Evolutionary conservation across 2,329 filamentous ascomycete genomes (phyloP).

Genomic region (Microdochium nivale): DNA sequence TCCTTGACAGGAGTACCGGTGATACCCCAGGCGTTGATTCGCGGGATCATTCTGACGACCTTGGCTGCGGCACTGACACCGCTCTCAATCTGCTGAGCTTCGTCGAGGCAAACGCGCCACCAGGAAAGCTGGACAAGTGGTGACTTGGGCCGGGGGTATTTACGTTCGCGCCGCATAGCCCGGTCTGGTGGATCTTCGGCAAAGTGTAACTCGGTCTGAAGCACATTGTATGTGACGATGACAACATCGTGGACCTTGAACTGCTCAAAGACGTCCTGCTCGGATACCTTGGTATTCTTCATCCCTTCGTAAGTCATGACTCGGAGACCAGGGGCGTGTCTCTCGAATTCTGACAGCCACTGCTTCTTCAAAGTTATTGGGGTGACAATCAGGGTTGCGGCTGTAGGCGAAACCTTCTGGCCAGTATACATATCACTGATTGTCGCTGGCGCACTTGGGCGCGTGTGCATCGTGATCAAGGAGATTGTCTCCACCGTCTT

Average conservation of each 20-base stretch:
- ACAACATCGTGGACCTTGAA: conserved; percentile 49
- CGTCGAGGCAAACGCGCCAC: conserved; percentile 77
- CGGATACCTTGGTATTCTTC: conserved; percentile 24
- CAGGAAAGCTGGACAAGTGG: conserved; percentile 75
- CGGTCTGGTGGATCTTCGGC: conserved; percentile 63
- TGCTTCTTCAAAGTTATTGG: conserved; percentile 48
- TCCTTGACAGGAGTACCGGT: conserved; percentile 85
- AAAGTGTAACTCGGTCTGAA: conserved; percentile 76
- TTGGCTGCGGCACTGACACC: conserved; percentile 76
- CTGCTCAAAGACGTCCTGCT: conserved; percentile 29
- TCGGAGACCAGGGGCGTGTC: conserved; percentile 47
- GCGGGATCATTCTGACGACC: conserved; percentile 71
- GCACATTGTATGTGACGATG: conserved; percentile 57
- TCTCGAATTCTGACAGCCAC: conserved; percentile 51
- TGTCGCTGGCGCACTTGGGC: conserved; percentile 15
- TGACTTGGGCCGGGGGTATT: conserved; percentile 58
- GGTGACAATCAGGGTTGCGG: conserved; percentile 53
- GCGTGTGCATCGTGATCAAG: conserved; percentile 56
- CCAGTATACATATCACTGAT: conserved; percentile 28
- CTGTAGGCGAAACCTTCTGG: conserved; percentile 35
- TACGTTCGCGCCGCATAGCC: conserved; percentile 53
- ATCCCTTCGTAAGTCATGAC: conserved; percentile 49
- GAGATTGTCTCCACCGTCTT: conserved; percentile 72
- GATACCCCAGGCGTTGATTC: conserved; percentile 84
- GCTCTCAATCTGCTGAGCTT: conserved; percentile 88